These are phyloP conservation scores for Cyanidioschyzon merolae DNA, from an alignment of 23 red algal species.

Conservation along the genomic window DNA sequence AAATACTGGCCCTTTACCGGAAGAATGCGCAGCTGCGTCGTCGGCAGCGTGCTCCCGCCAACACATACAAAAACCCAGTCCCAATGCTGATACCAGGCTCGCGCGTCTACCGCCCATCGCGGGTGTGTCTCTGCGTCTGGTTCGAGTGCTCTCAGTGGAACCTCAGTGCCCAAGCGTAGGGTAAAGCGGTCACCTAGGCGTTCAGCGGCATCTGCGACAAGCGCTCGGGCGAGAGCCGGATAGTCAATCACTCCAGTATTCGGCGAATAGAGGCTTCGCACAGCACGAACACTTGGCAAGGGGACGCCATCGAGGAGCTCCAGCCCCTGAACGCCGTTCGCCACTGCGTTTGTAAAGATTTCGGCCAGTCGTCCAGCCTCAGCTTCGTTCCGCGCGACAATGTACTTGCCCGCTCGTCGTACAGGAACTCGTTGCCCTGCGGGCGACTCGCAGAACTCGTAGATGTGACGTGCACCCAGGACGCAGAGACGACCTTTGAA, in stretches of 20 bases:
- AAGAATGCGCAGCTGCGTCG: constrained; percentile 39
- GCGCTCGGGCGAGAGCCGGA: constrained; percentile 28
- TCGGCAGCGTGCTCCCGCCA: constrained; percentile 33
- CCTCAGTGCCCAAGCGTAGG: not conserved
- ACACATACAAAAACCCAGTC: constrained; percentile 44
- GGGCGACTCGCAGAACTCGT: constrained; percentile 28
- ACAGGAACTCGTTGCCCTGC: constrained; percentile 36
- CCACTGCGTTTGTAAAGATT: constrained; percentile 26
- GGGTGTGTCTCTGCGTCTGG: constrained; percentile 18
- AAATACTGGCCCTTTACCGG: constrained; percentile 63
- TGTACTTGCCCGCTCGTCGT: constrained; percentile 51
- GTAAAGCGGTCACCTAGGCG: constrained; percentile 13
- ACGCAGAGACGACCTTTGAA: constrained; percentile 66
- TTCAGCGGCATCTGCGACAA: constrained; percentile 33
- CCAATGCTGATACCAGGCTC: not conserved
- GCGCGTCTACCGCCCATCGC: not conserved
- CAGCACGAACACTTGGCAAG: constrained; percentile 35
- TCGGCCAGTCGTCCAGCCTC: constrained; percentile 40
- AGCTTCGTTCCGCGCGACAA: constrained; percentile 45
- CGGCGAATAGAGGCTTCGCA: constrained; percentile 57
- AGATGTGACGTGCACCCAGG: constrained; percentile 39
- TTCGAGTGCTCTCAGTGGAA: constrained; percentile 26
- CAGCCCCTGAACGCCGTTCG: constrained; percentile 41
- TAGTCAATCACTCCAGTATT: constrained; percentile 60
- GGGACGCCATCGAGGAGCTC: constrained; percentile 4